Percentiles rank a stretch among this genome's conserved stretches.
Evolutionary conservation across 2,329 filamentous ascomycete genomes (phyloP).

Genomic region (Triangularia setosa): DNA sequence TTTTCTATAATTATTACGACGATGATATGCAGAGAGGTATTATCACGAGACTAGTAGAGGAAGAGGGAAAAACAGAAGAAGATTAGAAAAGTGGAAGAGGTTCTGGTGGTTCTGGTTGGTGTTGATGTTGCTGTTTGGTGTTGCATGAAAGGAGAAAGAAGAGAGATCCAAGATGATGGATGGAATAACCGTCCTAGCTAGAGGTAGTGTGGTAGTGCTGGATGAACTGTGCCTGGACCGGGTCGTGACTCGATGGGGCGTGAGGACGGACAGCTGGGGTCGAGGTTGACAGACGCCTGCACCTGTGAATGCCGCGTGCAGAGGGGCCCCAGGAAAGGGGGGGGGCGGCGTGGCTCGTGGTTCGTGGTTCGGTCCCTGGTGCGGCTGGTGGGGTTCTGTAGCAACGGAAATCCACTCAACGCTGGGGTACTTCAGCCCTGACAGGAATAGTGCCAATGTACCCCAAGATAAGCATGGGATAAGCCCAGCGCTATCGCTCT

Average conservation of each 20-base stretch:
- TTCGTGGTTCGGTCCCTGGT: conserved; percentile 14
- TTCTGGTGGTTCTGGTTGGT: background rate
- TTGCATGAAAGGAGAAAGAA: background rate
- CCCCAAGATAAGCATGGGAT: conserved; percentile 14
- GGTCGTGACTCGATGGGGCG: conserved; percentile 18
- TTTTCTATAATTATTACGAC: conserved; percentile 13
- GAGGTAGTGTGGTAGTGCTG: background rate
- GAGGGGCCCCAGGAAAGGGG: conserved; percentile 15
- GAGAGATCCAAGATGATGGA: background rate
- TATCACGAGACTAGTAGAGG: conserved; percentile 6
- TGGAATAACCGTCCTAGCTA: background rate
- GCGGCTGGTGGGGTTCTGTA: conserved; percentile 14
- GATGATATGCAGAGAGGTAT: background rate
- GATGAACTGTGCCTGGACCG: background rate
- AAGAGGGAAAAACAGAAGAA: conserved; percentile 4
- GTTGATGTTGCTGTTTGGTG: background rate
- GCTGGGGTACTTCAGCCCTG: conserved; percentile 15
- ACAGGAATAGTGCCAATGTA: conserved; percentile 15
- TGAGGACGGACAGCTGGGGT: conserved; percentile 5
- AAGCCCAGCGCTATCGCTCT: conserved; percentile 11
- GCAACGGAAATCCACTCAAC: conserved; percentile 3
- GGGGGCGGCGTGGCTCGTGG: background rate
- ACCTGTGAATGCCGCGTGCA: conserved; percentile 13
- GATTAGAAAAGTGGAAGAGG: background rate
- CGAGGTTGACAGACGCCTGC: conserved; percentile 10